A percentile compares a stretch with the other conserved stretches of the same genome.
Evolutionary conservation across 495 filamentous ascomycete genomes (phyloP).

Genomic region (Penicillium longicatenatum): DNA sequence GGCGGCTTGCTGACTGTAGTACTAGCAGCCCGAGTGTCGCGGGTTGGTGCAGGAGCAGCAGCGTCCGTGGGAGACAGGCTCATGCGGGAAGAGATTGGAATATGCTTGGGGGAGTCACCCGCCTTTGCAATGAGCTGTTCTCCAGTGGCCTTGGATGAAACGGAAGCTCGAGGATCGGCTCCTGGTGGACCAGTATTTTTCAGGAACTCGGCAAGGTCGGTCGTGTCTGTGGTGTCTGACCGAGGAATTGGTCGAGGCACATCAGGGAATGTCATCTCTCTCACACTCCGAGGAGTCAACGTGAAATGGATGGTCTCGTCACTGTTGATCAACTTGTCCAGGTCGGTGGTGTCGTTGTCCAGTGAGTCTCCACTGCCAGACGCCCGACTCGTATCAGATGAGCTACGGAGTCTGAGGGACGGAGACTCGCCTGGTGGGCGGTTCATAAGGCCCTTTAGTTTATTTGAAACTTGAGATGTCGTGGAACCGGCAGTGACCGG

Average conservation of each 20-base stretch:
- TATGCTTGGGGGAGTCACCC: conserved; percentile 28
- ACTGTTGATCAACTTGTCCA: conserved; percentile 88
- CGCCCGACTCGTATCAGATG: conserved; percentile 49
- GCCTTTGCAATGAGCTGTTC: conserved; percentile 19
- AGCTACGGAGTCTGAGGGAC: conserved; percentile 45
- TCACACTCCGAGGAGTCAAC: conserved; percentile 84
- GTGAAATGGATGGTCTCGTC: conserved; percentile 93
- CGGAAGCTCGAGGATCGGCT: conserved; percentile 28
- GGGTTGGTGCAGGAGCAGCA: conserved; percentile 48
- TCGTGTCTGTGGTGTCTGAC: conserved; percentile 37
- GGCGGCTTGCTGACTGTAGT: conserved; percentile 80
- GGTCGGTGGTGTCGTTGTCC: conserved; percentile 56
- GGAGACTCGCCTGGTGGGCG: conserved; percentile 46
- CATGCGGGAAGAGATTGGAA: conserved; percentile 32
- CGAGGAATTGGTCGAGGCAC: conserved; percentile 37
- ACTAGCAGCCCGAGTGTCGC: conserved; percentile 68
- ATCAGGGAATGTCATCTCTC: conserved; percentile 70
- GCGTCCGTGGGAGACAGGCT: conserved; percentile 29
- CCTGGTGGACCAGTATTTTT: conserved; percentile 37
- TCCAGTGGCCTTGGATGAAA: conserved; percentile 27
- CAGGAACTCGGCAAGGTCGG: conserved; percentile 42
- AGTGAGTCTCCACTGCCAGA: conserved; percentile 40
- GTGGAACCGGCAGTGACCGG: conserved; percentile 57
- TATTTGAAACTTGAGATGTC: conserved; percentile 53
- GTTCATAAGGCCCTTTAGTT: conserved; percentile 54